These are phyloP conservation scores for Pseudogymnoascus sp. DNA, from an alignment of 2,329 filamentous ascomycete genomes.

Conservation along the genomic window DNA sequence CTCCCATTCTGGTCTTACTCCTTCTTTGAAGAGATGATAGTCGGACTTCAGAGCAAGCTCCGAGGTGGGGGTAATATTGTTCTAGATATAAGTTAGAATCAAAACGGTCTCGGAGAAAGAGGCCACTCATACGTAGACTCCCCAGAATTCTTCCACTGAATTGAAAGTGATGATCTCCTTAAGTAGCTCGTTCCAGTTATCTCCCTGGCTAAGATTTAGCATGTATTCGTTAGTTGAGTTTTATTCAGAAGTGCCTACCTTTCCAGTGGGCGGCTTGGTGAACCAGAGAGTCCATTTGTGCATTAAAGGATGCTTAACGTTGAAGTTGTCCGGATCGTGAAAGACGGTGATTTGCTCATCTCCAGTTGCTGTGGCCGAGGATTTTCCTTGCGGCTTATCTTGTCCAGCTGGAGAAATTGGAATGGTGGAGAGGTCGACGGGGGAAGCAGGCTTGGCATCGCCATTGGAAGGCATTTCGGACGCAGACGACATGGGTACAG, in stretches of 20 bases:
- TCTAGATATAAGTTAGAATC: conserved; percentile 46
- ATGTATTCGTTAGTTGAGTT: background rate
- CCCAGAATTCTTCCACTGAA: conserved; percentile 99
- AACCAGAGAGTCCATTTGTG: conserved; percentile 99
- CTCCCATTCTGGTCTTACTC: conserved; percentile 97
- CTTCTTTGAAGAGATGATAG: conserved; percentile 98
- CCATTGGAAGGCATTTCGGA: conserved; percentile 17
- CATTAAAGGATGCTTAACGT: conserved; percentile 96
- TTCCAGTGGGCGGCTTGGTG: conserved; percentile 93
- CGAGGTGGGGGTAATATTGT: conserved; percentile 95
- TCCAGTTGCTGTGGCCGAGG: conserved; percentile 36
- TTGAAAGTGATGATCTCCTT: conserved; percentile 99
- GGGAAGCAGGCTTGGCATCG: conserved; percentile 29
- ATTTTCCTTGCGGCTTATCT: conserved; percentile 40
- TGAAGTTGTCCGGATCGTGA: conserved; percentile 98
- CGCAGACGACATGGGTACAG: conserved; percentile 21
- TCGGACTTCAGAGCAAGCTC: conserved; percentile 96
- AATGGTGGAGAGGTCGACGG: conserved; percentile 61
- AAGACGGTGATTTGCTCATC: conserved; percentile 82
- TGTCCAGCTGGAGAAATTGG: conserved; percentile 58
- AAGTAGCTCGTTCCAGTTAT: conserved; percentile 97
- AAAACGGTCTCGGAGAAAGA: background rate
- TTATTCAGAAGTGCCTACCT: conserved; percentile 46
- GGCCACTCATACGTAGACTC: conserved; percentile 74
- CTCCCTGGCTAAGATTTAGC: conserved; percentile 51